Evolutionary conservation across 192 early-diverging fungal genomes (phyloP).

Genomic region (Coemansia sp.): DNA sequence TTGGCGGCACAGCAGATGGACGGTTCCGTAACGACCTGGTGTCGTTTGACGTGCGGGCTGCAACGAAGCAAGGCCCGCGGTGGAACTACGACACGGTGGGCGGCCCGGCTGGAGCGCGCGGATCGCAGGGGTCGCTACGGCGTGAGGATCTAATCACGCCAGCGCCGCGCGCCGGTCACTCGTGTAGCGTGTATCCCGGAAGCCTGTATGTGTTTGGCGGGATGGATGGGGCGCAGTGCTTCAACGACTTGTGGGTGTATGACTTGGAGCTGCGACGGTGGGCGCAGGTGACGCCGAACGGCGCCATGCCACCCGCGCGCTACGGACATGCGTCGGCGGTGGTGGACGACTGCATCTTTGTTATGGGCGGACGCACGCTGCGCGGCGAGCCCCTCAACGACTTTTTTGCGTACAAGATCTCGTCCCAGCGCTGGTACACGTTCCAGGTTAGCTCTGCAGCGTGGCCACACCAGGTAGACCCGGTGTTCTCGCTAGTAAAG

Average conservation of each 20-base stretch:
- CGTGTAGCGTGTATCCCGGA: constrained; percentile 43
- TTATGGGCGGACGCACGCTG: constrained; percentile 51
- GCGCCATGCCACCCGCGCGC: constrained; percentile 48
- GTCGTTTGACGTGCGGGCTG: constrained; percentile 51
- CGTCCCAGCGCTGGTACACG: constrained; percentile 55
- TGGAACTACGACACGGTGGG: constrained; percentile 43
- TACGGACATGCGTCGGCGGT: constrained; percentile 51
- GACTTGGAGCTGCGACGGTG: constrained; percentile 34
- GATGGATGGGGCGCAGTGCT: constrained; percentile 46
- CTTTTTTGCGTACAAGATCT: constrained; percentile 54
- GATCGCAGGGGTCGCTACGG: constrained; percentile 7
- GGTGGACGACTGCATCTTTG: constrained; percentile 54
- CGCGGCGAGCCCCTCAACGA: constrained; percentile 42
- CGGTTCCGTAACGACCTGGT: constrained; percentile 50
- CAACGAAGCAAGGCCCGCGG: constrained; percentile 32
- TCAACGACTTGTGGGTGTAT: constrained; percentile 55
- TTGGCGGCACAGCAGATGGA: constrained; percentile 47
- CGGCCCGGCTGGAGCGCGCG: constrained; percentile 10
- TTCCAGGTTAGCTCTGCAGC: constrained; percentile 49
- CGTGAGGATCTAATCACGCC: constrained; percentile 20
- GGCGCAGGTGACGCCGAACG: constrained; percentile 42
- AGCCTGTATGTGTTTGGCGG: constrained; percentile 55
- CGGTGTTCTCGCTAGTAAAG: constrained; percentile 51
- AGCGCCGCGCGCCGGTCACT: constrained; percentile 43
- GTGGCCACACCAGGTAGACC: constrained; percentile 52